phyloP scores from a whole-genome alignment of 2,329 filamentous ascomycete genomes.

The Metarhizium robertsii region DNA sequence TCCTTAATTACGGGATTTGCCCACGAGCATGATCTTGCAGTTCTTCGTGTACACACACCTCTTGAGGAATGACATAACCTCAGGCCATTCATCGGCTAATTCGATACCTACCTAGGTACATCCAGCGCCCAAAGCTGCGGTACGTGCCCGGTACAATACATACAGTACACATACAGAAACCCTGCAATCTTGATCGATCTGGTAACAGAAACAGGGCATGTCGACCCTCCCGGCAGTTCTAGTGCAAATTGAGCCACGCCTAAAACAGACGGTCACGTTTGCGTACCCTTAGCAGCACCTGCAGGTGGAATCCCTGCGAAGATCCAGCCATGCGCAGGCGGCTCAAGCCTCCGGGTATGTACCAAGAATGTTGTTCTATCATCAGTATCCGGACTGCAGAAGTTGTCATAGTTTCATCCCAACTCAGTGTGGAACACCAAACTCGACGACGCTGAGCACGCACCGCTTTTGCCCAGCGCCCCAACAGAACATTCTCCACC shows the following conservation, averaged over 20 bases:
- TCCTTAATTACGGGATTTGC: neutral
- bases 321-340: constrained; percentile 6
- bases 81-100: constrained; percentile 1
- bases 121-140: neutral
- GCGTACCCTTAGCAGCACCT: neutral
- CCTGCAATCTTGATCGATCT: neutral
- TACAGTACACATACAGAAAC: neutral
- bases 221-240: neutral
- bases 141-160: no score
- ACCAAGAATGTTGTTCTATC: neutral
- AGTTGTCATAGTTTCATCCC: constrained; percentile 8
- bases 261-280: neutral
- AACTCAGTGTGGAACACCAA: constrained; percentile 4
- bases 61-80: neutral
- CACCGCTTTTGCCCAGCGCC: neutral
- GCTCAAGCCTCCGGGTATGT: neutral
- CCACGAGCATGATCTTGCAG: neutral
- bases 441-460: neutral
- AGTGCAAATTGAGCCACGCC: neutral
- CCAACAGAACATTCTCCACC: neutral
- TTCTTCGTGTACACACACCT: neutral
- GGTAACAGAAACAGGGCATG: neutral
- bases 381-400: neutral
- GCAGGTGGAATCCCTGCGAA: constrained; percentile 7
- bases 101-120: neutral